Evolutionary conservation across 306 rosid species (phyloP).

Genomic region (Styphnolobium japonicum): DNA sequence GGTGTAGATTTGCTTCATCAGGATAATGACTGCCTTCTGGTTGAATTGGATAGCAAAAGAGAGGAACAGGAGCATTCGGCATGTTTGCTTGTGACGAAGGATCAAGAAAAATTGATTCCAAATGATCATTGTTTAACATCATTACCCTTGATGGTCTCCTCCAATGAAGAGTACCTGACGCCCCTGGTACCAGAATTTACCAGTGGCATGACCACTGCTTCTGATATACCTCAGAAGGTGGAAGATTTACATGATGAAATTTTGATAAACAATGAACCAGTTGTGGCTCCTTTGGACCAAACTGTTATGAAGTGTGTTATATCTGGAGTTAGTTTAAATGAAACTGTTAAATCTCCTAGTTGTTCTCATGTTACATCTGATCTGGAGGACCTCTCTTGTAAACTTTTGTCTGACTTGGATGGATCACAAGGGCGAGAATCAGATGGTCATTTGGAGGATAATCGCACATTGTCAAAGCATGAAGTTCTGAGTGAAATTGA

Average conservation of each 20-base stretch:
- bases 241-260: constrained; percentile 56
- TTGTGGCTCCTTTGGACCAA: constrained; percentile 37
- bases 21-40: constrained; percentile 41
- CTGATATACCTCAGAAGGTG: constrained; percentile 50
- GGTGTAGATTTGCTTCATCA: constrained; percentile 35
- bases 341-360: constrained; percentile 51
- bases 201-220: constrained; percentile 40
- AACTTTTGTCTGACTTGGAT: constrained; percentile 41
- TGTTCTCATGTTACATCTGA: constrained; percentile 66
- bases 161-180: constrained; percentile 29
- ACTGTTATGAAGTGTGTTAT: constrained; percentile 40
- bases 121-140: constrained; percentile 38
- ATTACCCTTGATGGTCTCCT: constrained; percentile 6
- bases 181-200: constrained; percentile 38
- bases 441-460: constrained; percentile 48
- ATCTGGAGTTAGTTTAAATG: constrained; percentile 40
- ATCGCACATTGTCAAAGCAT: constrained; percentile 42
- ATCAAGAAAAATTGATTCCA: constrained; percentile 38
- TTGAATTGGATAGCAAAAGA: constrained; percentile 45
- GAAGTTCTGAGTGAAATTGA: constrained; percentile 41
- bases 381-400: constrained; percentile 52
- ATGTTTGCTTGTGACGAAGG: constrained; percentile 25
- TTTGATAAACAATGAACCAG: constrained; percentile 49
- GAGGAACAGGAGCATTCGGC: constrained; percentile 37
- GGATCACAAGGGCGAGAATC: constrained; percentile 32